These are phyloP conservation scores for Daldinia sp. DNA, from an alignment of 2,329 filamentous ascomycete genomes.

Conservation along the genomic window DNA sequence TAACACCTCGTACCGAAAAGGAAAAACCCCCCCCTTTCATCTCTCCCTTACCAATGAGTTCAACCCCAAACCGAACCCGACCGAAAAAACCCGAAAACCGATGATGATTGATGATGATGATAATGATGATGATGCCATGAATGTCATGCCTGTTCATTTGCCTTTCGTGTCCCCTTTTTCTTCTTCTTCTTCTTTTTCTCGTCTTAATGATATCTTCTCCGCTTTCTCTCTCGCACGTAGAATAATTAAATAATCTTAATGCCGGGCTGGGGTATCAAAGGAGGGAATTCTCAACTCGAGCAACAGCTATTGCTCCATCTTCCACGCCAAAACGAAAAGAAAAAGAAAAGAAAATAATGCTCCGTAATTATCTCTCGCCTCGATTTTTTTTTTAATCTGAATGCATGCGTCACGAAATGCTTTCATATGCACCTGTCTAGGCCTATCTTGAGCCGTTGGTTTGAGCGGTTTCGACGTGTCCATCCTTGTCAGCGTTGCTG, in stretches of 20 bases:
- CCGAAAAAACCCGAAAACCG: conserved; percentile 16
- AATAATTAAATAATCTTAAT: conserved; percentile 30
- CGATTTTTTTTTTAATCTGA: conserved; percentile 4
- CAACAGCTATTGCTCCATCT: conserved; percentile 36
- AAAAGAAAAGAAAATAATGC: conserved; percentile 35
- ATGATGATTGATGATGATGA: conserved; percentile 21
- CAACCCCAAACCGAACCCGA: conserved; percentile 17
- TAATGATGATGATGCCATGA: conserved; percentile 31
- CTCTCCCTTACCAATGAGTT: conserved; percentile 5
- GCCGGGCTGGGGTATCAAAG: conserved; percentile 41
- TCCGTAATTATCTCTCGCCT: conserved; percentile 22
- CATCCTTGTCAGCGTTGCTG: conserved; percentile 18
- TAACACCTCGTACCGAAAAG: conserved; percentile 22
- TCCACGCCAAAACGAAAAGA: conserved; percentile 33
- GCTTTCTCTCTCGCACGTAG: conserved; percentile 10
- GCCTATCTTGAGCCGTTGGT: conserved; percentile 23
- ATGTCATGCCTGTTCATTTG: conserved; percentile 33
- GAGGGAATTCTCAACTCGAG: conserved; percentile 37
- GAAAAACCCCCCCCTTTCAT: not conserved
- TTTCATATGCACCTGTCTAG: conserved; percentile 19
- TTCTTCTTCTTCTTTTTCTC: conserved; percentile 1
- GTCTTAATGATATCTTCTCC: conserved; percentile 5
- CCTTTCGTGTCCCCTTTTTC: conserved; percentile 21
- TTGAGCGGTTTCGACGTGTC: conserved; percentile 2
- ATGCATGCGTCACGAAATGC: not conserved